A percentile compares a stretch with the other conserved stretches of the same genome.
Conservation (phyloP, 192 early-diverging fungal species). For the Backusella liffmaniae region DNA sequence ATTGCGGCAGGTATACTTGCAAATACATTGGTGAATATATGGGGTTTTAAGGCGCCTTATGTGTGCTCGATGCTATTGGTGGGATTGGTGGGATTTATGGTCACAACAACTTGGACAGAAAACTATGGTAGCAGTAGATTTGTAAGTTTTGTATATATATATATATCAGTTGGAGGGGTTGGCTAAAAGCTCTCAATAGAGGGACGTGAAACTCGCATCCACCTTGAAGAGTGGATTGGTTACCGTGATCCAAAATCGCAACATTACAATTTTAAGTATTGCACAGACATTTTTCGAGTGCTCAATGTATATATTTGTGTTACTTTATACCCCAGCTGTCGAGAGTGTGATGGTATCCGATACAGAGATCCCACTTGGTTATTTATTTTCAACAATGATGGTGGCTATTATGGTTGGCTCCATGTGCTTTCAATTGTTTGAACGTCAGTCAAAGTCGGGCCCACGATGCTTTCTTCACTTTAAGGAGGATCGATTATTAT, state of each 20-base stretch:
- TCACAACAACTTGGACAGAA: constrained; percentile 65
- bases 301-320: constrained; percentile 65
- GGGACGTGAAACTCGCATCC: constrained; percentile 1
- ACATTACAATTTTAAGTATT: constrained; percentile 48
- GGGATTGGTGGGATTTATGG: constrained; percentile 44
- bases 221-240: constrained; percentile 7
- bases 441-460: constrained; percentile 17
- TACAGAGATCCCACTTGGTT: constrained; percentile 41
- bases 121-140: constrained; percentile 60
- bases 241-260: constrained; percentile 18
- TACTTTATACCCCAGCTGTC: constrained; percentile 57
- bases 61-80: constrained; percentile 55
- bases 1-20: constrained; percentile 65
- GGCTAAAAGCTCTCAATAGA: background rate
- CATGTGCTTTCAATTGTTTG: constrained; percentile 38
- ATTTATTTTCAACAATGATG: constrained; percentile 57
- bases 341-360: constrained; percentile 30
- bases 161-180: background rate
- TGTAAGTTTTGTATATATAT: background rate
- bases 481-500: constrained; percentile 23
- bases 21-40: constrained; percentile 54
- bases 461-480: background rate
- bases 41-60: constrained; percentile 63
- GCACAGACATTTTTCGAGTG: constrained; percentile 63
- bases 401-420: constrained; percentile 55